Evolutionary conservation across 192 early-diverging fungal genomes (phyloP), one percentile per base, ranked within the genome.

Genomic region (Pecoramyces ruminantium): DNA sequence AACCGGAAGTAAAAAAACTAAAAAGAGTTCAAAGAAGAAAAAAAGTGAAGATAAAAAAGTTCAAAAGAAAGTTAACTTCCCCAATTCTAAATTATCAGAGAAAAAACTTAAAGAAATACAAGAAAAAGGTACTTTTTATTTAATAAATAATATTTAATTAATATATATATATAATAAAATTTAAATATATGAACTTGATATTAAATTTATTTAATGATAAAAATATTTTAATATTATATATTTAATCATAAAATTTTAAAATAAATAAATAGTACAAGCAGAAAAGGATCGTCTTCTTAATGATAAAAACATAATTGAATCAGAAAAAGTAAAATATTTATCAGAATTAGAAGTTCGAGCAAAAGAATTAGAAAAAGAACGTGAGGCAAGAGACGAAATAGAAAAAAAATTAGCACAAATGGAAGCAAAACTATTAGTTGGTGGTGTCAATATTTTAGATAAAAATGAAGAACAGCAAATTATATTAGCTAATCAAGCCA

Each of bases 381-480:
- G 91, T 29, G 77, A 82, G 17, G 85, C 83, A 34, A 82, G 89
- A 12, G 84, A 81, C 29, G 82, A 82, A 16, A 77, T 92, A 18
- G 88, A 85, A 15, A 80, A 84, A 16, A 91, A 92, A 80, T 86
- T 92, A 29, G 82, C 85, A 4, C 86, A 91, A 39, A 78, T 92
- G 78, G 87, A 92, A 79, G 79, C 89, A 51, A 92, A 92, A 81
- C 84, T 92, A 30, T 81, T 92, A 25, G 88, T 89, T 27, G 91
- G 91, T 38, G 90, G 90, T 17, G 90, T 92, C 25, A 86, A 86
- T 77, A 85, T 90, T 21, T 80, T 89, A 16, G 88, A 89, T 80
- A 81, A 86, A 25, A 42, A 86, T 39, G 85, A 85, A 83, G 77
- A 87, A 39, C 88, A 89, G 79, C 79, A 86, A 38, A 80, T 86